These are phyloP conservation scores for Harrya chromipes DNA, from an alignment of 768 basidiomycete species.

Conservation along the genomic window DNA sequence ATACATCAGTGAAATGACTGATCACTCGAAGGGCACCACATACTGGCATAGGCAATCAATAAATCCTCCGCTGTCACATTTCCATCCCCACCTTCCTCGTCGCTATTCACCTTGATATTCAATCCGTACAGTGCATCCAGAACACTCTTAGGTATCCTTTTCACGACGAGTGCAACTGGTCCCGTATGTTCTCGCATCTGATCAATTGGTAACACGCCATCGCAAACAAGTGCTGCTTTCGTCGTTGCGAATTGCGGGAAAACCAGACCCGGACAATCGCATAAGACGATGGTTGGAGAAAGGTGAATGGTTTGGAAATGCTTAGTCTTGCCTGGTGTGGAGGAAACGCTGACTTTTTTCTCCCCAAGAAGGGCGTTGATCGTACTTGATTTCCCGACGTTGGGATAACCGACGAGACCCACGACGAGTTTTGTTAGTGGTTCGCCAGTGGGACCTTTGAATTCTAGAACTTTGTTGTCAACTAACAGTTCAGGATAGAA, in stretches of 20 bases:
- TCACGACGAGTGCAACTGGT: conserved; percentile 72
- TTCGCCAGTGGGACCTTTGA: conserved; percentile 54
- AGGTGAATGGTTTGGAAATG: conserved; percentile 98
- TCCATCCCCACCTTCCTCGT: conserved; percentile 86
- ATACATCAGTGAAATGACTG: conserved; percentile 10
- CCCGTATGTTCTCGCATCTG: conserved; percentile 93
- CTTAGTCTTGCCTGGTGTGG: conserved; percentile 98
- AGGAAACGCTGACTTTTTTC: conserved; percentile 97
- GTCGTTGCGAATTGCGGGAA: conserved; percentile 99
- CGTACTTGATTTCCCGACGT: conserved; percentile 97
- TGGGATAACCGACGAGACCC: conserved; percentile 96
- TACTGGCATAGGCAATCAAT: conserved; percentile 89
- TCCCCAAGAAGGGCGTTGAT: conserved; percentile 95
- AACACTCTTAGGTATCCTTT: conserved; percentile 75
- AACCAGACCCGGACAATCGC: conserved; percentile 97
- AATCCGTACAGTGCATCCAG: conserved; percentile 92
- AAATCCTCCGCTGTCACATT: conserved; percentile 74
- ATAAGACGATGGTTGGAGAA: conserved; percentile 82
- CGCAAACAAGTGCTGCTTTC: conserved; percentile 92
- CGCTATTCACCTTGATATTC: conserved; percentile 54
- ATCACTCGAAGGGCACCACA: conserved; percentile 32
- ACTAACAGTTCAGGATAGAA: neutral
- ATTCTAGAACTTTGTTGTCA: conserved; percentile 44
- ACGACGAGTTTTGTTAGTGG: conserved; percentile 66
- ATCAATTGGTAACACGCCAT: conserved; percentile 96